Evolutionary conservation across 1,284 basidiomycete species (phyloP), one percentile per base, ranked within the genome.

Genomic region (Exobasidium rhododendri): DNA sequence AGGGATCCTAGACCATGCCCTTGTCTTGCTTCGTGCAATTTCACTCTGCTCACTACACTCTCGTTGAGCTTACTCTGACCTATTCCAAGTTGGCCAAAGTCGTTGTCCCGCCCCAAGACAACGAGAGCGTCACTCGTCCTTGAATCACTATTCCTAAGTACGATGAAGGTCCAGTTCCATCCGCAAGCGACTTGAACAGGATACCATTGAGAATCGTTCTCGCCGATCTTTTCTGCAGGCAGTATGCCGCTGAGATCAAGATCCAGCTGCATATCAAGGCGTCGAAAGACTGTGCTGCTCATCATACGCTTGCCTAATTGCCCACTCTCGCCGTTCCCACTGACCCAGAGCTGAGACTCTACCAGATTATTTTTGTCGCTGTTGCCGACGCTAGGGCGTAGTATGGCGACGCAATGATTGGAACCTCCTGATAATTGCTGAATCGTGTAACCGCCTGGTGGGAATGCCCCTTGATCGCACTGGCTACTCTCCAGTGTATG

Each of bases 31-130:
- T 4, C 47, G 4, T 26, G 26, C 4, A 50, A 26, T 24, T 5
- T 7, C 13, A 20, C 13, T 24, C n/a, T n/a, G 4, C 20, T 13
- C 4, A 50, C 4, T 20, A n/a, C n/a, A 20, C 20, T 20, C 4
- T 4, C 28, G 22, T 13, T 26, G 28, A 6, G 20, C 28, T 50
- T 50, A 13, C 14, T 50, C 26, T 28, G 47, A 13, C 5, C 3
- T 14, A 24, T 24, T 6, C 59, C 59, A 11, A 61, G 51, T 46
- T 53, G 49, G 4, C 49, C 50, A 56, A 61, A 61, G 40, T 61
- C 59, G 20, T 61, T 61, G n/a, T 31, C 30, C 22, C 10, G 11
- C 3, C 59, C 59, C 11, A 61, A 43, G 14, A 32, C 43, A 10
- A 61, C 10, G 20, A 61, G 31, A 3, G 22, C 24, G 24, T 61